These are phyloP conservation scores for Lumnitzera racemosa DNA, from an alignment of 345 rosid species.

Conservation along the genomic window DNA sequence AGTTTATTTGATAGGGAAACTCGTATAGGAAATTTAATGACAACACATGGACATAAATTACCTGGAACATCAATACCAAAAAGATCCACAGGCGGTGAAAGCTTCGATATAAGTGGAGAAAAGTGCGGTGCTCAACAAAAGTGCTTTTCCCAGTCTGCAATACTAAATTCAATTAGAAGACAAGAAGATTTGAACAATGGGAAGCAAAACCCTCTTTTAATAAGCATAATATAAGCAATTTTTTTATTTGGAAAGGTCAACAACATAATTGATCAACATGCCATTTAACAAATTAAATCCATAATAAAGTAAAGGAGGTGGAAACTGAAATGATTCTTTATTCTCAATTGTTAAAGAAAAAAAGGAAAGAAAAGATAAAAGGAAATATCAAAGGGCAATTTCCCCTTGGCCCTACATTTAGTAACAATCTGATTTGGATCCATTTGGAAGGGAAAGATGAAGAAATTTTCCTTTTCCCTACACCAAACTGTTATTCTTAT, in stretches of 20 bases:
- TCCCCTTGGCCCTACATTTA: too few relatives aligned
- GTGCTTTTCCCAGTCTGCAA: constrained; percentile 88
- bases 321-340: too few relatives aligned
- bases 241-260: not conserved
- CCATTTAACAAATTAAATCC: too few relatives aligned
- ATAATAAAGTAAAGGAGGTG: too few relatives aligned
- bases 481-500: not conserved
- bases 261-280: too few relatives aligned
- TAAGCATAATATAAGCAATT: not conserved
- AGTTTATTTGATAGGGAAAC: constrained; percentile 1
- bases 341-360: too few relatives aligned
- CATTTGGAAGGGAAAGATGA: not conserved
- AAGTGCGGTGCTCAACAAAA: constrained; percentile 96
- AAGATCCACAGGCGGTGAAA: constrained; percentile 97
- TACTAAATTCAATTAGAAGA: constrained; percentile 2
- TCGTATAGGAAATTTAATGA: not conserved
- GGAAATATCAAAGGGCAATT: too few relatives aligned
- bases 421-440: too few relatives aligned
- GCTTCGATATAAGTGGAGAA: constrained; percentile 90
- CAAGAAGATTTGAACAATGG: not conserved
- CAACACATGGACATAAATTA: constrained; percentile 17
- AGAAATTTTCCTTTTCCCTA: not conserved
- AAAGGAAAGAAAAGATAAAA: too few relatives aligned
- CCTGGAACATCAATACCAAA: constrained; percentile 95
- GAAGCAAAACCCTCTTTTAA: not conserved